A percentile compares a stretch with the other conserved stretches of the same genome.
These are phyloP conservation scores for Aspergillus hancockii DNA, from an alignment of 495 filamentous ascomycete species.

Conservation along the genomic window DNA sequence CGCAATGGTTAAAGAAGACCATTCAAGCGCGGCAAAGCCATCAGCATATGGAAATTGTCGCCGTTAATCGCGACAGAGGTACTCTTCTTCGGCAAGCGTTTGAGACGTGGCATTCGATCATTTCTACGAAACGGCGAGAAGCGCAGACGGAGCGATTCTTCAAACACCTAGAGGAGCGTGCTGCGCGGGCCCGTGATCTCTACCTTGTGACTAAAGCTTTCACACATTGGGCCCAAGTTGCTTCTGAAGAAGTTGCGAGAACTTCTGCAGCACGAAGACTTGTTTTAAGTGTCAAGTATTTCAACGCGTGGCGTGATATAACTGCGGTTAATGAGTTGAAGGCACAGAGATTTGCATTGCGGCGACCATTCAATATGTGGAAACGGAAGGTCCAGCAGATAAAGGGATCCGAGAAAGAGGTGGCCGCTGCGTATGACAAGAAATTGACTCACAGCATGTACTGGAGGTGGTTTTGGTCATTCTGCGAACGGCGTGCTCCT, in stretches of 20 bases:
- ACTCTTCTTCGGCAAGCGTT: constrained; percentile 58
- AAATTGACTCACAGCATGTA: constrained; percentile 48
- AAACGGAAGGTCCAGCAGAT: constrained; percentile 41
- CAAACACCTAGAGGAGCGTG: constrained; percentile 59
- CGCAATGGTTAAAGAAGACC: constrained; percentile 56
- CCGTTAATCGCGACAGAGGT: constrained; percentile 50
- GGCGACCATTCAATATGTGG: constrained; percentile 60
- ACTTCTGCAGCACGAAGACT: constrained; percentile 65
- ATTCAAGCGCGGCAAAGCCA: constrained; percentile 44
- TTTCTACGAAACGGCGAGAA: constrained; percentile 47
- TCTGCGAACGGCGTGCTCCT: constrained; percentile 55
- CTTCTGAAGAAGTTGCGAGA: constrained; percentile 58
- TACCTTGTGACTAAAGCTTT: constrained; percentile 72
- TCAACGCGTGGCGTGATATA: constrained; percentile 74
- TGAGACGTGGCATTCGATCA: constrained; percentile 56
- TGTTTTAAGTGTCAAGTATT: constrained; percentile 70
- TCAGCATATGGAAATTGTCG: constrained; percentile 48
- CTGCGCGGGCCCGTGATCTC: constrained; percentile 61
- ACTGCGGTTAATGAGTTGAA: constrained; percentile 71
- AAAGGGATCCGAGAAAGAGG: constrained; percentile 36
- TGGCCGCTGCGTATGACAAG: constrained; percentile 43
- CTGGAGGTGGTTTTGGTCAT: constrained; percentile 58
- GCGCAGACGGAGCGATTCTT: constrained; percentile 61
- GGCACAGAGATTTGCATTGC: constrained; percentile 59
- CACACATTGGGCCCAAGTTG: constrained; percentile 67